Conservation (phyloP, 257 asterid species). For the Salvia miltiorrhiza region DNA sequence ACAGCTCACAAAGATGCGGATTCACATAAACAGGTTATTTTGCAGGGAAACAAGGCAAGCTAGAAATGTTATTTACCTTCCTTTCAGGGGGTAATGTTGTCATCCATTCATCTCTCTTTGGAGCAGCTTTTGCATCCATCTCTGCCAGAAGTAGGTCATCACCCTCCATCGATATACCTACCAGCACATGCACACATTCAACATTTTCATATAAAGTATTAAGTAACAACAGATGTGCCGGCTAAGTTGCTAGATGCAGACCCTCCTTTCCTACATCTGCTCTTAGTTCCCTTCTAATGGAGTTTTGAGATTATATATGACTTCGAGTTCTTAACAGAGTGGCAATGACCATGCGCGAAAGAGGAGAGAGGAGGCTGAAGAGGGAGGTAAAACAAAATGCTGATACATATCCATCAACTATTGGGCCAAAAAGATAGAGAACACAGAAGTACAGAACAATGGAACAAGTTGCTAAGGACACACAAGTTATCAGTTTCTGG, state of each 20-base stretch:
- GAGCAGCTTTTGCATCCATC: constrained; percentile 59
- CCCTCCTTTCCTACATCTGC: not conserved
- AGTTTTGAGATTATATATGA: not conserved
- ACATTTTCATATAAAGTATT: constrained; percentile 20
- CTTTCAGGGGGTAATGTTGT: constrained; percentile 94
- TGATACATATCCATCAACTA: not conserved
- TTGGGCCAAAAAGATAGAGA: not conserved
- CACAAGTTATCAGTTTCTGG: not conserved
- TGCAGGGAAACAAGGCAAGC: not conserved
- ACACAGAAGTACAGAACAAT: not conserved
- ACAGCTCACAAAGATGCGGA: not conserved
- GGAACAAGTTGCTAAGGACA: not conserved
- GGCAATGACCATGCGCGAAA: not conserved
- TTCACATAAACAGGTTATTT: not conserved
- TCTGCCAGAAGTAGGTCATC: constrained; percentile 89
- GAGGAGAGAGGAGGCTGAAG: not conserved
- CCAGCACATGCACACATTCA: constrained; percentile 12
- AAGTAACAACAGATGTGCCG: not conserved
- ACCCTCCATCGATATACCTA: constrained; percentile 99
- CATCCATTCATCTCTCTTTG: constrained; percentile 97
- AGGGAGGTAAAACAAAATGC: constrained; percentile 3
- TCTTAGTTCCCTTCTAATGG: not conserved
- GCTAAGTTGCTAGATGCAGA: constrained; percentile 6
- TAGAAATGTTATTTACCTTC: constrained; percentile 40
- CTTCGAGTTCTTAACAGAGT: not conserved